Percentiles rank a stretch among this genome's conserved stretches.
Evolutionary conservation across 1,284 basidiomycete genomes (phyloP).

Genomic region (Leucoagaricus sp.): DNA sequence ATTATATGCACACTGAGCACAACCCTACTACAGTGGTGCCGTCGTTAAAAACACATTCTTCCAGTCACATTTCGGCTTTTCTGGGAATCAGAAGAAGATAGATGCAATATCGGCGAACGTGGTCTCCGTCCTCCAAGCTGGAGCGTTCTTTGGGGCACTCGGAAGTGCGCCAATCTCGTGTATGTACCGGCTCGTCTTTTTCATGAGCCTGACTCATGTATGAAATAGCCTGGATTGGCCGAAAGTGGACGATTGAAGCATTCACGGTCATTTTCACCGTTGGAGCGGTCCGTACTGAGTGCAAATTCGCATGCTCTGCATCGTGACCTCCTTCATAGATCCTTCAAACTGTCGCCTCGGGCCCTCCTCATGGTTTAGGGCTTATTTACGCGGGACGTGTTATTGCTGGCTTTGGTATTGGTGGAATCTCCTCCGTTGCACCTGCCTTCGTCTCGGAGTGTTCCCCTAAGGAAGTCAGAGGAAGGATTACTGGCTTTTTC

Average conservation of each 20-base stretch:
- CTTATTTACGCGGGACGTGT: slow-evolving; percentile 79
- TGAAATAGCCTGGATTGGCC: slow-evolving; percentile 28
- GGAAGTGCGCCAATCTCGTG: slow-evolving; percentile 57
- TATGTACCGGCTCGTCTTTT: slow-evolving; percentile 26
- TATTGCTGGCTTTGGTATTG: slow-evolving; percentile 66
- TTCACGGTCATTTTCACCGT: slow-evolving; percentile 30
- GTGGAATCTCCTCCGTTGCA: slow-evolving; percentile 61
- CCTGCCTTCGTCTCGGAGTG: slow-evolving; percentile 82
- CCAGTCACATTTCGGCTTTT: slow-evolving; percentile 55
- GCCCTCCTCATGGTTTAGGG: slow-evolving; percentile 46
- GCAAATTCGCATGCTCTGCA: not conserved
- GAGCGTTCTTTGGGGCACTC: slow-evolving; percentile 80
- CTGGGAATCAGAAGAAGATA: slow-evolving; percentile 38
- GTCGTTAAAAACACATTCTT: slow-evolving; percentile 70
- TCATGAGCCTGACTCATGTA: not conserved
- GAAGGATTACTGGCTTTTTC: slow-evolving; percentile 73
- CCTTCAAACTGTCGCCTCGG: slow-evolving; percentile 58
- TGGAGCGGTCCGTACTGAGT: slow-evolving; percentile 30
- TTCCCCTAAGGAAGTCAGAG: slow-evolving; percentile 72
- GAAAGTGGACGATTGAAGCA: slow-evolving; percentile 24
- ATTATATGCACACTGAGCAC: slow-evolving; percentile 17
- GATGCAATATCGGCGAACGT: slow-evolving; percentile 53
- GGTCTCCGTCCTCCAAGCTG: slow-evolving; percentile 79
- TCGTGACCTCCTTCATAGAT: slow-evolving; percentile 21
- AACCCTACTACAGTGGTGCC: slow-evolving; percentile 58